Evolutionary conservation across 176 grass and related monocot genomes (phyloP), one percentile per base, ranked within the genome.

Genomic region (Eleusine indica): DNA sequence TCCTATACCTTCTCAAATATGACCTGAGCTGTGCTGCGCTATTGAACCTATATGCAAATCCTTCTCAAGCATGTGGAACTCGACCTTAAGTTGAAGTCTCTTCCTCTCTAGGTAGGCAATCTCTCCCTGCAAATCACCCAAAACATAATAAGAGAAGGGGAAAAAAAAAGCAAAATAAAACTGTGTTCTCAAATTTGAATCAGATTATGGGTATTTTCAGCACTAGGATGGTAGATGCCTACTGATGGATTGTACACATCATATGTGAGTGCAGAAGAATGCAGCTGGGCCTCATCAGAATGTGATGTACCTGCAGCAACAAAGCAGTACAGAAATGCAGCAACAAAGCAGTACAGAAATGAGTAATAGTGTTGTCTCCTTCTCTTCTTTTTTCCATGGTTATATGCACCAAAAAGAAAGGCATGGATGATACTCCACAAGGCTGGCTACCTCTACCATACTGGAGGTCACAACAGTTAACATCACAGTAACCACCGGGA

Each of bases 201-300:
- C 30, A 68, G 66, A 84, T 72, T 74, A 72, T 37, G 68, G 70
- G 81, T 56, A 77, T 84, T 89, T 80, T 68, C 82, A 82, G 44
- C 91, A 94, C 92, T 92, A 82, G 89, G 80, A 76, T 80, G 86
- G 62, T 98, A 98, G 82, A 88, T 91, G 89, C 80, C 90, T 80
- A 86, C 86, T 79, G 87, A 90, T 82, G 96, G 91, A 78, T 76
- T 74, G 88, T 87, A 88, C 52, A 64, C 71, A 82, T 93, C 91
- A 84, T 95, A 88, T 42, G 84, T 54, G 60, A 91, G 42, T 54
- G 85, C 87, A 84, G 91, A 91, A 56, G 68, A 88, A 73, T 95
- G 96, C 73, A 90, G 41, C 54, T 91, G 73, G 19, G 80, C 85
- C 77, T 93, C 90, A 43, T 97, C 90, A 83, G 81, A 80, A 90